A percentile compares a stretch with the other conserved stretches of the same genome.
Evolutionary conservation across 1,284 basidiomycete species (phyloP).

Genomic region (Heterobasidion irregulare): DNA sequence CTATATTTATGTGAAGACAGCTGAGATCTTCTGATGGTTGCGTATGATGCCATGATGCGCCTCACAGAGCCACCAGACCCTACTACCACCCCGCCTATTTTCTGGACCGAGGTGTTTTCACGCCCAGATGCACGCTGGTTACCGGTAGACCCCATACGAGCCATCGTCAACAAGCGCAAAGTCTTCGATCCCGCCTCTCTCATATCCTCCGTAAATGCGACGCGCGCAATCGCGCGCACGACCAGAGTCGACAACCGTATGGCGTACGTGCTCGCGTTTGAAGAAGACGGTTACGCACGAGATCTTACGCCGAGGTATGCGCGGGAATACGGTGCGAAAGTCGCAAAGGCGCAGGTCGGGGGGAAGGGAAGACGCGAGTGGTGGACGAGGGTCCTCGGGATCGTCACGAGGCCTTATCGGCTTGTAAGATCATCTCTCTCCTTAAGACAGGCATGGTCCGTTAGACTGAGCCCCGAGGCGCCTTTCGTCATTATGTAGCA

Average conservation of each 20-base stretch:
- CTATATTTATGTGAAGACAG: background rate
- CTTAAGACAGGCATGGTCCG: background rate
- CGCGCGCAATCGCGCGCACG: constrained; percentile 21
- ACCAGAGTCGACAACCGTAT: constrained; percentile 69
- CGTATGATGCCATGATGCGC: too few relatives aligned
- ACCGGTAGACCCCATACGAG: constrained; percentile 84
- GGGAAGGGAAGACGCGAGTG: constrained; percentile 68
- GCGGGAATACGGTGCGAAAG: constrained; percentile 75
- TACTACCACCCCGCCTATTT: constrained; percentile 71
- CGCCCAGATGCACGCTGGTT: constrained; percentile 90
- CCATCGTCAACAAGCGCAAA: constrained; percentile 72
- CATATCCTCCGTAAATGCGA: constrained; percentile 22
- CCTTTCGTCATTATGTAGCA: constrained; percentile 39
- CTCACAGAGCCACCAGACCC: constrained; percentile 38
- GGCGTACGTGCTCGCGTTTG: constrained; percentile 89
- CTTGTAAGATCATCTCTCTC: constrained; percentile 44
- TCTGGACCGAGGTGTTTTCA: constrained; percentile 98
- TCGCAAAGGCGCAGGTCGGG: constrained; percentile 76
- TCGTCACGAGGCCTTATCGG: constrained; percentile 68
- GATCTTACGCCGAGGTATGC: constrained; percentile 78
- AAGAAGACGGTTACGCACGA: constrained; percentile 79
- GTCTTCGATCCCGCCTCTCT: constrained; percentile 80
- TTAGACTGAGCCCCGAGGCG: constrained; percentile 6
- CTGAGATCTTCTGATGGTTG: too few relatives aligned
- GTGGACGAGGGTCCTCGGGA: constrained; percentile 71